Percentiles rank a stretch among this genome's conserved stretches.
These are phyloP conservation scores for Chalciporus chontae DNA, from an alignment of 768 basidiomycete genomes.

Conservation along the genomic window DNA sequence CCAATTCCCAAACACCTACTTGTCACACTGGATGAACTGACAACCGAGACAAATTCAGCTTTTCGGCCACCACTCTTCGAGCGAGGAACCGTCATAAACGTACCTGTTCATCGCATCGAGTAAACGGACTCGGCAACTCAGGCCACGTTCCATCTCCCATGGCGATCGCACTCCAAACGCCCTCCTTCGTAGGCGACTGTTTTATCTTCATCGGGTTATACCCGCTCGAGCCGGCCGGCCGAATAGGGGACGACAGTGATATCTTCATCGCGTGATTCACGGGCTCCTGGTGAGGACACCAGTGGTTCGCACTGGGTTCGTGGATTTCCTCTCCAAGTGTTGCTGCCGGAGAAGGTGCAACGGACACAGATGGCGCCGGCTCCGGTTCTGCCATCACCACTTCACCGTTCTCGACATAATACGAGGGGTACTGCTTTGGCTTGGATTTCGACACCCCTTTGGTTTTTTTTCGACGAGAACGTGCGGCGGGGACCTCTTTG, in stretches of 20 bases:
- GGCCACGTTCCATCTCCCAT: constrained; percentile 12
- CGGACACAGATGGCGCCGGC: neutral
- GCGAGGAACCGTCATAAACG: neutral
- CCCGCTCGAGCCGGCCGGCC: neutral
- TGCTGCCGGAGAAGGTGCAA: neutral
- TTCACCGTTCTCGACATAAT: constrained; percentile 15
- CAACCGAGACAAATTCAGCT: neutral
- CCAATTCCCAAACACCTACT: constrained; percentile 17
- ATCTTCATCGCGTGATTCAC: neutral
- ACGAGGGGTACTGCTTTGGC: neutral
- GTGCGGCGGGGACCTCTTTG: neutral
- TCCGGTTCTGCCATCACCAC: constrained; percentile 7
- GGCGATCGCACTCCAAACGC: neutral
- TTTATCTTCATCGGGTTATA: neutral
- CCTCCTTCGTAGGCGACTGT: constrained; percentile 1
- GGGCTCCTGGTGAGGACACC: neutral
- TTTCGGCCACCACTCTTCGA: neutral
- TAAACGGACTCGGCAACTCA: constrained; percentile 4
- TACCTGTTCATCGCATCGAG: constrained; percentile 25
- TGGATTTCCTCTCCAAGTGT: neutral
- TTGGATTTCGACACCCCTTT: neutral
- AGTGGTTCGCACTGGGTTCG: neutral
- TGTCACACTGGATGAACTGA: constrained; percentile 36
- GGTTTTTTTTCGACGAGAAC: neutral
- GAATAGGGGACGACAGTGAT: neutral